A percentile compares a stretch with the other conserved stretches of the same genome.
Conservation (phyloP, 2,329 filamentous ascomycete species). For the Fusarium sulawesiense region DNA sequence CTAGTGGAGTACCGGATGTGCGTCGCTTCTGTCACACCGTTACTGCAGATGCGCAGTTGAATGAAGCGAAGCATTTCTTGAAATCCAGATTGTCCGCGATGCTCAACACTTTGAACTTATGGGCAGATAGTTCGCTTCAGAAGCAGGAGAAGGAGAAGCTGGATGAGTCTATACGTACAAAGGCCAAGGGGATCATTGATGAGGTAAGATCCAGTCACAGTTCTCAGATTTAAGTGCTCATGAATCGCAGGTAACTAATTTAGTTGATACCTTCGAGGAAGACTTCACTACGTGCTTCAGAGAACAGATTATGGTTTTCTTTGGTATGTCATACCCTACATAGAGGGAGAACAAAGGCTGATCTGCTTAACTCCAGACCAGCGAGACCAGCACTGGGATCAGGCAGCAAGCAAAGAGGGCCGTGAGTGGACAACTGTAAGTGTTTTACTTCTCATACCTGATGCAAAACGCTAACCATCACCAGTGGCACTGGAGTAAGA, state of each 20-base stretch:
- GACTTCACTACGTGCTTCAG: conserved; percentile 26
- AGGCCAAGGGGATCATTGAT: background rate
- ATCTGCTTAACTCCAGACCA: background rate
- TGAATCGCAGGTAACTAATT: conserved; percentile 8
- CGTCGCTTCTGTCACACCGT: conserved; percentile 50
- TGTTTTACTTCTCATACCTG: background rate
- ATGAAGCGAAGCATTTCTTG: conserved; percentile 48
- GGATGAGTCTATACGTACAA: background rate
- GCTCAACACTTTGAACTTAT: conserved; percentile 47
- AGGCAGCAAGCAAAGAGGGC: conserved; percentile 26
- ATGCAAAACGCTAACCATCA: too few relatives aligned
- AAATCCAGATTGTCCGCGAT: conserved; percentile 43
- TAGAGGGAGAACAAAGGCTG: background rate
- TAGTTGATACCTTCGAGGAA: background rate
- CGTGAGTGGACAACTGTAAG: conserved; percentile 34
- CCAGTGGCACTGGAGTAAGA: conserved; percentile 43
- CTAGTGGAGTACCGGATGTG: conserved; percentile 49
- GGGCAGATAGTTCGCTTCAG: conserved; percentile 30
- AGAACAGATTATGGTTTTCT: conserved; percentile 28
- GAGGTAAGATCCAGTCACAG: too few relatives aligned
- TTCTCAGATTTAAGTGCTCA: too few relatives aligned
- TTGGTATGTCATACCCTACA: conserved; percentile 26
- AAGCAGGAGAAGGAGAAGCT: background rate
- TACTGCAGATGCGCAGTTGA: conserved; percentile 49
- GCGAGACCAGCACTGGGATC: too few relatives aligned